Conservation (phyloP, 2,329 filamentous ascomycete genomes). For the Xylaria sp. region DNA sequence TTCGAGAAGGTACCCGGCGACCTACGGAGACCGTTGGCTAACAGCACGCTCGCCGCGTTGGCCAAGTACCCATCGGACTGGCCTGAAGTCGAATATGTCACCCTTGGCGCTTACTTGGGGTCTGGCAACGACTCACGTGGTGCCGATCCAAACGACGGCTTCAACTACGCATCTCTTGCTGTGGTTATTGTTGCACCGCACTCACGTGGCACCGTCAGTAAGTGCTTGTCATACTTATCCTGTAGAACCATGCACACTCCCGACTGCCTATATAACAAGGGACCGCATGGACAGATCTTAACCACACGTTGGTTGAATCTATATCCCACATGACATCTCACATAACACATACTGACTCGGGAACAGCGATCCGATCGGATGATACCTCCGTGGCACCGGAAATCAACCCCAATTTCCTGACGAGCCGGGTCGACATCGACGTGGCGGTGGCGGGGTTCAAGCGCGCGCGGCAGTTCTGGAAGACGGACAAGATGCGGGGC, state of each 20-base stretch:
- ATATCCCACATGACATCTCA: no score
- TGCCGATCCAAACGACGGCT: conserved; percentile 30
- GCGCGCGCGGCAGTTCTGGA: conserved; percentile 63
- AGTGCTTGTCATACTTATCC: no score
- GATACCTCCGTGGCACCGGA: conserved; percentile 25
- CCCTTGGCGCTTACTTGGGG: conserved; percentile 13
- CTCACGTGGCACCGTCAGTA: conserved; percentile 60
- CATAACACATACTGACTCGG: no score
- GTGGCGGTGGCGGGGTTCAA: conserved; percentile 66
- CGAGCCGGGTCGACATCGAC: conserved; percentile 56
- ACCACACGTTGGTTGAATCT: no score
- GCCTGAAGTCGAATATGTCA: conserved; percentile 38
- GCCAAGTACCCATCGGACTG: conserved; percentile 35
- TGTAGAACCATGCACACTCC: no score
- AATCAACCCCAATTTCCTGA: conserved; percentile 38
- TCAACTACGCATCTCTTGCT: conserved; percentile 33
- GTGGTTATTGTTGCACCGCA: conserved; percentile 31
- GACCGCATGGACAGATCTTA: no score
- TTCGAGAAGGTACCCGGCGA: conserved; percentile 35
- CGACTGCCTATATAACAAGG: no score
- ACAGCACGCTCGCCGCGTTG: conserved; percentile 20
- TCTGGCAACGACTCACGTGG: conserved; percentile 32
- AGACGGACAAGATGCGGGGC: conserved; percentile 63
- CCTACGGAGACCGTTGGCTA: conserved; percentile 17
- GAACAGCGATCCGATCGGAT: no score